Conservation (phyloP, 768 basidiomycete species). For the Pleurotus pulmonarius region DNA sequence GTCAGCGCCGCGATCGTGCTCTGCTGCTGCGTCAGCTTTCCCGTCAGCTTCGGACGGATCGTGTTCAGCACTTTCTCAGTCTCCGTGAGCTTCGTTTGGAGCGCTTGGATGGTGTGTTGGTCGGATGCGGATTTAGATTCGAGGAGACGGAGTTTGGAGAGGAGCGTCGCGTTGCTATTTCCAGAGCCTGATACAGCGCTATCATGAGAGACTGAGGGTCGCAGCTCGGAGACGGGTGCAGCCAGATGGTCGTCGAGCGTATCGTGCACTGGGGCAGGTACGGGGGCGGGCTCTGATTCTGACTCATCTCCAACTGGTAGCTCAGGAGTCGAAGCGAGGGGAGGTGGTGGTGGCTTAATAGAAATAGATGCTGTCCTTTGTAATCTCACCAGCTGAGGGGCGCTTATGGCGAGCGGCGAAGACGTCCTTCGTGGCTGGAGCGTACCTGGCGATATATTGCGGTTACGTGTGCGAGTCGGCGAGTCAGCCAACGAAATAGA, state of each 20-base stretch:
- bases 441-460: conserved; percentile 4
- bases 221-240: not conserved
- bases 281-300: not conserved
- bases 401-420: not conserved
- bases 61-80: conserved; percentile 74
- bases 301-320: not conserved
- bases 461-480: not conserved
- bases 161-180: conserved; percentile 2
- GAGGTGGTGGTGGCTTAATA: conserved; percentile 1
- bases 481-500: not conserved
- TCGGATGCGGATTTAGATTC: conserved; percentile 89
- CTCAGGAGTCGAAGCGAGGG: not conserved
- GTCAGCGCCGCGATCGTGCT: conserved; percentile 3
- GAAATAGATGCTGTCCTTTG: not conserved
- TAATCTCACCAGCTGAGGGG: conserved; percentile 2
- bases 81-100: conserved; percentile 82
- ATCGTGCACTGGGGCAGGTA: not conserved
- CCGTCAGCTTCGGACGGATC: conserved; percentile 86
- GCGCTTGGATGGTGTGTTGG: conserved; percentile 74
- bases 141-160: conserved; percentile 69
- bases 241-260: not conserved
- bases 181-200: conserved; percentile 5
- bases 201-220: not conserved
- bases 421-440: conserved; percentile 3
- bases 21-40: conserved; percentile 78